Base-by-base conservation (phyloP, 805 yeast genomes). In the Saccharomycopsis capsularis region DNA sequence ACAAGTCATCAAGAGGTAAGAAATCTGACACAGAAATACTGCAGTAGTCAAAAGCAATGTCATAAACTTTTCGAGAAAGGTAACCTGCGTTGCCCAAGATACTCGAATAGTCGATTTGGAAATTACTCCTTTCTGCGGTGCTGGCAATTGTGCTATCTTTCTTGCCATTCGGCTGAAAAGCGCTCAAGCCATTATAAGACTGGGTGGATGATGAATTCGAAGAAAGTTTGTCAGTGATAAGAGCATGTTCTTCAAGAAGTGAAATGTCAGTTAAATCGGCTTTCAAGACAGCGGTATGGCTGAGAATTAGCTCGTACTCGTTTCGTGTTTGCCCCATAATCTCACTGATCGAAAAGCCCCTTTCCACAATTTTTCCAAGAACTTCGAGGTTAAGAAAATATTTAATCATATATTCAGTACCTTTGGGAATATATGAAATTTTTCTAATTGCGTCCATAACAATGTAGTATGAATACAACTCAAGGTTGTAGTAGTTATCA, bases 401-500 rank as follows among this genome's bases (percentile, higher is more conserved):
- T 15, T 38, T 13, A 13, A 16, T 5, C 11, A 34, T 21, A 5
- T 40, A 23, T 11, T 38, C 39, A 16, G 7, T 18, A 9, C 47
- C 54, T 4, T 43, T 30, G 3, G 11, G 35, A 7, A 42, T 7
- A 4, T 13, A 1, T 2, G 16, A 6, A 3, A 44, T 15, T 18
- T 25, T 35, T 21, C 29, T 18, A 2, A 50, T 30, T 3, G 42
- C 50, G n/a, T 24, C 6, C 21, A 43, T 15, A 2, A 37, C 36
- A 11, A 47, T 44, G 30, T 43, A 50, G 25, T 42, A 46, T 4
- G 44, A 37, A 22, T 50, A 50, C 3, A 44, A 37, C 11, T 43
- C 36, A 1, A 40, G 38, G 6, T 15, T 2, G n/a, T 40, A 13
- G 35, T 30, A 42, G 11, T 50, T 29, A 15, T 43, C 47, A 15